Conservation (phyloP, 129 eudicot genomes). For the Tanacetum coccineum region DNA sequence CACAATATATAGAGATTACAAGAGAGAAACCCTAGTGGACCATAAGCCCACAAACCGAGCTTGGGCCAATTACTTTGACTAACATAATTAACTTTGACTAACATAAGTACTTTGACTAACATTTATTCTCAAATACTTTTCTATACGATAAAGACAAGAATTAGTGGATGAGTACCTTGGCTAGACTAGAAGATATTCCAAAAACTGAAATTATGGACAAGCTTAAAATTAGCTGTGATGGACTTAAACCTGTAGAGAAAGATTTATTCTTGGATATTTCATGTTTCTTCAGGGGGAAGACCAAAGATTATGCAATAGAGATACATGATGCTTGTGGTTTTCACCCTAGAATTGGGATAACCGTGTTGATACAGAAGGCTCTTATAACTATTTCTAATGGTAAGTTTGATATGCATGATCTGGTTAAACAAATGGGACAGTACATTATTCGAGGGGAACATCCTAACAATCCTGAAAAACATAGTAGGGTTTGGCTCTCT, state of each 20-base stretch:
- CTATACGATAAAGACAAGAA: background rate
- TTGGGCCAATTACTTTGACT: too few species aligned
- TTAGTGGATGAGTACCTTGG: background rate
- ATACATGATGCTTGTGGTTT: background rate
- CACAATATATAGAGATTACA: too few species aligned
- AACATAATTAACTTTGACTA: too few species aligned
- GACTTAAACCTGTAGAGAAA: background rate
- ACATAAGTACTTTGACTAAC: constrained; percentile 6
- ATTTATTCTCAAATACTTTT: background rate
- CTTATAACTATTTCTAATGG: background rate
- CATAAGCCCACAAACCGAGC: too few species aligned
- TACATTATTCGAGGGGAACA: too few species aligned
- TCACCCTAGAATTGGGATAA: background rate
- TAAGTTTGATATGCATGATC: too few species aligned
- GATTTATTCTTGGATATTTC: background rate
- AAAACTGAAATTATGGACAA: background rate
- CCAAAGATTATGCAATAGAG: background rate
- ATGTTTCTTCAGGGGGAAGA: background rate
- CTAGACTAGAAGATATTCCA: background rate
- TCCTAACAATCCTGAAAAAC: too few species aligned
- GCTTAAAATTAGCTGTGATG: constrained; percentile 15
- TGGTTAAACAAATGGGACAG: too few species aligned
- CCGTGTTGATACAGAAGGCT: background rate
- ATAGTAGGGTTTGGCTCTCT: background rate
- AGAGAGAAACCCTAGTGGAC: too few species aligned